Evolutionary conservation across 192 early-diverging fungal species (phyloP).

Genomic region (Gaertneriomyces semiglobifer): DNA sequence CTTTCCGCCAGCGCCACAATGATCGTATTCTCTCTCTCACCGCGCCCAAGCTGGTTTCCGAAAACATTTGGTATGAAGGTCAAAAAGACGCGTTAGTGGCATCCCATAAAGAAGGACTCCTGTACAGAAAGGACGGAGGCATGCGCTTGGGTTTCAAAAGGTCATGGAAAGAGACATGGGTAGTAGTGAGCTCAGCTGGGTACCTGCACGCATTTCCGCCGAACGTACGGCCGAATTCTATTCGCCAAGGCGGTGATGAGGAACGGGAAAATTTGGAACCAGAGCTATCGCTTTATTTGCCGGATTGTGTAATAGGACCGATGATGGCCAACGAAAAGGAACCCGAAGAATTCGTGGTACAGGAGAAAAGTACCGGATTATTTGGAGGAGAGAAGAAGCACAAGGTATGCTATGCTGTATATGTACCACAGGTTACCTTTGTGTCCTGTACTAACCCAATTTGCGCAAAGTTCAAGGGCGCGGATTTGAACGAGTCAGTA

Average conservation of each 20-base stretch:
- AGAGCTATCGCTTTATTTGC: conserved; percentile 42
- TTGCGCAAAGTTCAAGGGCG: conserved; percentile 29
- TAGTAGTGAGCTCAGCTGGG: conserved; percentile 41
- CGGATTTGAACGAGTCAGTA: conserved; percentile 32
- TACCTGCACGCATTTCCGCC: conserved; percentile 43
- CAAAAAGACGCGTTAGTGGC: conserved; percentile 21
- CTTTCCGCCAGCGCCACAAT: conserved; percentile 23
- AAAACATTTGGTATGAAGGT: conserved; percentile 25
- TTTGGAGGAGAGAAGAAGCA: conserved; percentile 44
- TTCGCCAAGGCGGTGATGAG: background rate
- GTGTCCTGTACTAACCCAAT: background rate
- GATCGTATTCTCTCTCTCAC: conserved; percentile 24
- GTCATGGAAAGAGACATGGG: conserved; percentile 36
- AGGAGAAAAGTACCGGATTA: conserved; percentile 35
- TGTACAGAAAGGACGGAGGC: conserved; percentile 35
- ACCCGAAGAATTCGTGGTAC: conserved; percentile 44
- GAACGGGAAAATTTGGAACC: conserved; percentile 19
- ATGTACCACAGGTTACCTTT: background rate
- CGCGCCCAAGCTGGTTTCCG: conserved; percentile 5
- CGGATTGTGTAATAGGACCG: conserved; percentile 40
- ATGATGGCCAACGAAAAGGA: conserved; percentile 48
- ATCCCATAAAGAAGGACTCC: conserved; percentile 28
- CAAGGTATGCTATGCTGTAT: conserved; percentile 25
- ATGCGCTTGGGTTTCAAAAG: conserved; percentile 35
- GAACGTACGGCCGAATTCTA: background rate